Percentiles rank a stretch among this genome's conserved stretches.
Evolutionary conservation across 108 stramenopile species (phyloP).

Genomic region (Nitzschia sp.): DNA sequence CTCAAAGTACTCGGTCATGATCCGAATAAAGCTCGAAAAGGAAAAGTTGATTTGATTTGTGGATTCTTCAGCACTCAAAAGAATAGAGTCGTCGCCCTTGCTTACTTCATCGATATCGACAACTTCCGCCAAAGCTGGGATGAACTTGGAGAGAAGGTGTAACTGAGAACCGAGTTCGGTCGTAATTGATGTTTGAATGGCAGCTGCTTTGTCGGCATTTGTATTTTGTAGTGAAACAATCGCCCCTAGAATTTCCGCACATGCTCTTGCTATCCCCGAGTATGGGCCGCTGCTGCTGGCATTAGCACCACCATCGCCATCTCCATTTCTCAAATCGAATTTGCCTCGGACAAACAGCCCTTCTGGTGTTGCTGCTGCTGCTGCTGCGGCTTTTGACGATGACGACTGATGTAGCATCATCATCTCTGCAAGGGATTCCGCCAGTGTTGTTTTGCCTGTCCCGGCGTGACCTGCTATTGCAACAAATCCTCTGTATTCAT

Average conservation of each 20-base stretch:
- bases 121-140: neutral
- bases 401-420: neutral
- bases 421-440: neutral
- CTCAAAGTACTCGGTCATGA: neutral
- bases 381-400: no score
- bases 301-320: no score
- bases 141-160: neutral
- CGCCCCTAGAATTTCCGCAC: neutral
- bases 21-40: constrained; percentile 15
- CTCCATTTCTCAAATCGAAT: neutral
- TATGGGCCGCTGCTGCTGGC: neutral
- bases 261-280: neutral
- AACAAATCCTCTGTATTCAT: neutral
- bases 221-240: neutral
- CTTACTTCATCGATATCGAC: neutral
- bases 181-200: neutral
- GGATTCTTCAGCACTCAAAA: neutral
- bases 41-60: neutral
- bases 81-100: neutral
- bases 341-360: neutral
- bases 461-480: neutral
- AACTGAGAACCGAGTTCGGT: neutral
- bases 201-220: neutral
- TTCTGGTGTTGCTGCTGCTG: no score
- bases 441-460: neutral